Evolutionary conservation across 140 eudicot species (phyloP).

Genomic region (Flaveria floridana): DNA sequence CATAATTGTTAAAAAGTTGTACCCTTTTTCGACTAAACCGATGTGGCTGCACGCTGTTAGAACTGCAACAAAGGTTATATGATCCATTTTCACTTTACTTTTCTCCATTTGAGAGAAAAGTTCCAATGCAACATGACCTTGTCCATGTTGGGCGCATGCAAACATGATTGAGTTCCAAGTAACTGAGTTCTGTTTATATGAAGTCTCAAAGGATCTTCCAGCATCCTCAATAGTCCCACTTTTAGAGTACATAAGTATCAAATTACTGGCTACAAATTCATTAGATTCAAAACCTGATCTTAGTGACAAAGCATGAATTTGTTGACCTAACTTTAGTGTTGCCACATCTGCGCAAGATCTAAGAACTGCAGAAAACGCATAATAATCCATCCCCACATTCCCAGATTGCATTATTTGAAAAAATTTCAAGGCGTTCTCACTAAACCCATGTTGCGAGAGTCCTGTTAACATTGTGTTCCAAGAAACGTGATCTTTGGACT

Average conservation of each 20-base stretch:
- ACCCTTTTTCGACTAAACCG: slow-evolving; percentile 83
- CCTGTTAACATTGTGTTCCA: slow-evolving; percentile 88
- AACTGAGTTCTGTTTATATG: slow-evolving; percentile 57
- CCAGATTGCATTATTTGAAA: slow-evolving; percentile 55
- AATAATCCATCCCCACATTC: slow-evolving; percentile 60
- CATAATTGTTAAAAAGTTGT: slow-evolving; percentile 48
- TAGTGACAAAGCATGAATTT: slow-evolving; percentile 59
- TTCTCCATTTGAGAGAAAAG: slow-evolving; percentile 58
- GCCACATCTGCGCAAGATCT: slow-evolving; percentile 92
- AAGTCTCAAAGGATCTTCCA: slow-evolving; percentile 57
- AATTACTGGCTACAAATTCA: slow-evolving; percentile 73
- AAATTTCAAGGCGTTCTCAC: slow-evolving; percentile 62
- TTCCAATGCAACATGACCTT: slow-evolving; percentile 67
- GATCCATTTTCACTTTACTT: slow-evolving; percentile 62
- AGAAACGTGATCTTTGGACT: slow-evolving; percentile 62
- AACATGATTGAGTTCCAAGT: slow-evolving; percentile 90
- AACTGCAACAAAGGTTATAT: slow-evolving; percentile 89
- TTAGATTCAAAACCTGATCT: slow-evolving; percentile 63
- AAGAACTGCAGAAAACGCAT: slow-evolving; percentile 70
- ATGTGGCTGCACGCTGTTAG: slow-evolving; percentile 88
- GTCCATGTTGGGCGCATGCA: slow-evolving; percentile 93
- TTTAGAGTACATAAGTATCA: slow-evolving; percentile 85
- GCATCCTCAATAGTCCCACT: slow-evolving; percentile 83
- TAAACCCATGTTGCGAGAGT: slow-evolving; percentile 68
- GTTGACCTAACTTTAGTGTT: slow-evolving; percentile 69